Base-by-base conservation (phyloP, 2,329 filamentous ascomycete genomes). In the Fusarium redolens region DNA sequence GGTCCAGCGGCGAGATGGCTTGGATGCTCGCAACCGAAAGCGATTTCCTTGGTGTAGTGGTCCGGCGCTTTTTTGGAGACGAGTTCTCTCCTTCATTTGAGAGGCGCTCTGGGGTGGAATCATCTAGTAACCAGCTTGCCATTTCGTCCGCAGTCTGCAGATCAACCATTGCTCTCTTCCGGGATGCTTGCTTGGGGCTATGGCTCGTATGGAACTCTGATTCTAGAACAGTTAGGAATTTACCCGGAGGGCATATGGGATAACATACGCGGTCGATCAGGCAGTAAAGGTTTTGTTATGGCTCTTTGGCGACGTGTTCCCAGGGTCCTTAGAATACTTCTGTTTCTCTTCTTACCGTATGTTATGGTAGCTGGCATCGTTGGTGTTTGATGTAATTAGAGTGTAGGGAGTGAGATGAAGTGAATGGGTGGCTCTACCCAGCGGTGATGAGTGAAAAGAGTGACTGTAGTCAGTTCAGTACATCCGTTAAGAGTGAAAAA, bases 301-400 rank as follows among this genome's bases (percentile, higher is more conserved):
- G 65, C 48, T 51, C 71, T 79, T 50, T 74, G 74, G n/a, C 75
- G 72, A 15, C 72, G 77, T 38, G 79, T 78, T 28, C 78, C 76
- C 25, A 80, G 63, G 4, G 77, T 69, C 41, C 69, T 75, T 51
- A 81, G 68, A 33, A 81, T 74, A 52, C 68, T 74, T 65, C 72
- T 74, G 38, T 69, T 75, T 65, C 75, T 75, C 63, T 78, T 81
- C 68, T 79, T 80, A n/a, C 79, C 76, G 51, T 80, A 80, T 5
- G 75, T 78, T 22, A 76, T 54, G 8, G 70, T 72, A 22, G 71
- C 51, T 25, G 78, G 69, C 43, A 82, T 81, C 20, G 61, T 67
- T 41, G 55, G 44, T 33, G 25, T 44, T 20, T 38, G 30, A 45
- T 45, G 30, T 52, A 28, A 51, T 14, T 44, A 44, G 31, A 33